Evolutionary conservation across 305 asterid species (phyloP).

Genomic region (Ajuga reptans): DNA sequence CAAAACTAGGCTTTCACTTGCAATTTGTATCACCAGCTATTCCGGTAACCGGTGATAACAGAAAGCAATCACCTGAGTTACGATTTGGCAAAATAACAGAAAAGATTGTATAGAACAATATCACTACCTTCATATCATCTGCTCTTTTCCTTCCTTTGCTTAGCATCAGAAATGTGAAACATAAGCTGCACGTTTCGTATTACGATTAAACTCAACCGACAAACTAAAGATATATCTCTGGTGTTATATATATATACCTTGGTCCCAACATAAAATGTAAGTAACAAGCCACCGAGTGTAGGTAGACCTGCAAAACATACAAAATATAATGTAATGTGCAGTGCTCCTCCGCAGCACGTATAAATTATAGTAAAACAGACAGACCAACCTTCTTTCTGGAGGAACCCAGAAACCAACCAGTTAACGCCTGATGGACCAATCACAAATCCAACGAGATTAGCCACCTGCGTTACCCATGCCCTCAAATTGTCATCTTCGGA

Average conservation of each 20-base stretch:
- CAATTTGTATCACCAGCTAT: too few species aligned
- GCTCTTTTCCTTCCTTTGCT: conserved; percentile 43
- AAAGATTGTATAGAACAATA: too few species aligned
- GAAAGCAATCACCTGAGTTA: too few species aligned
- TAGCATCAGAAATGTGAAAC: conserved; percentile 80
- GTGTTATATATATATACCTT: conserved; percentile 43
- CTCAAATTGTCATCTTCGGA: conserved; percentile 4
- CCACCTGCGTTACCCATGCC: conserved; percentile 52
- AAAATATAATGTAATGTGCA: conserved; percentile 13
- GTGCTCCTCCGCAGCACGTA: conserved; percentile 4
- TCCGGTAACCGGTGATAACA: too few species aligned
- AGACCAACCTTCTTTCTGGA: conserved; percentile 53
- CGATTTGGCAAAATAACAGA: too few species aligned
- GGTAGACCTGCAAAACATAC: conserved; percentile 50
- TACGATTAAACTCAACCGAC: conserved; percentile 17
- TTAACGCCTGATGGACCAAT: conserved; percentile 91
- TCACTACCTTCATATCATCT: conserved; percentile 31
- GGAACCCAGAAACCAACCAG: conserved; percentile 76
- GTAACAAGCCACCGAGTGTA: conserved; percentile 57
- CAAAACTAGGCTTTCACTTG: too few species aligned
- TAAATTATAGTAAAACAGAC: conserved; percentile 9
- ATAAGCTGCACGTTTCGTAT: conserved; percentile 56
- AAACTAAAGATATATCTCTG: conserved; percentile 13
- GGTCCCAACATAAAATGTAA: conserved; percentile 81
- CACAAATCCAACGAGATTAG: conserved; percentile 93